These are phyloP conservation scores for Tetragonia tetragonoides DNA, from an alignment of 148 eudicot species.

Conservation along the genomic window DNA sequence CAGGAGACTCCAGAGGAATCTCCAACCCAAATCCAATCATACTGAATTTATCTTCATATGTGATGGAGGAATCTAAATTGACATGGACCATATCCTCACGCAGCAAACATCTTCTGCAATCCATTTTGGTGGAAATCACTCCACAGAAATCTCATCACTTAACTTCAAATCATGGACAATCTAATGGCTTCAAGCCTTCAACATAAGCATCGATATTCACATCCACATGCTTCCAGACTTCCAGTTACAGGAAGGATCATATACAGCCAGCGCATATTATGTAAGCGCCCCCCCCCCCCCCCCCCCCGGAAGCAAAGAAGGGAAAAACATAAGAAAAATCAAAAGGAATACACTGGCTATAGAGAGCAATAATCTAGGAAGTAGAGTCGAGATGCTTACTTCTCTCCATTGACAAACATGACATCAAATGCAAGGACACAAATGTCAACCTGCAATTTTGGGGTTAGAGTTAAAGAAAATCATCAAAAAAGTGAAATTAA, in stretches of 20 bases:
- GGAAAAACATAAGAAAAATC: not conserved
- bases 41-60: too few species aligned
- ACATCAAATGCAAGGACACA: conserved; percentile 78
- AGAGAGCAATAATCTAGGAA: conserved; percentile 7
- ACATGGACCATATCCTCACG: not conserved
- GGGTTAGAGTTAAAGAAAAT: conserved; percentile 16
- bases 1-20: too few species aligned
- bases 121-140: not conserved
- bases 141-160: not conserved
- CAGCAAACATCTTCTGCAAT: not conserved
- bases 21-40: too few species aligned
- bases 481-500: not conserved
- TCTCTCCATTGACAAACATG: conserved; percentile 88
- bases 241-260: not conserved
- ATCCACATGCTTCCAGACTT: not conserved
- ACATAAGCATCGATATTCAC: not conserved
- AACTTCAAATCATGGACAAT: not conserved
- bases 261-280: not conserved
- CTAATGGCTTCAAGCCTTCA: not conserved
- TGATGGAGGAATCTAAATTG: not conserved
- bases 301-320: not conserved
- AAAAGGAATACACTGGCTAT: not conserved
- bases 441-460: conserved; percentile 74
- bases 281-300: not conserved
- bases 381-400: conserved; percentile 58